A percentile compares a stretch with the other conserved stretches of the same genome.
These are phyloP conservation scores for Penstemon barbatus DNA, from an alignment of 257 asterid species.

Conservation along the genomic window DNA sequence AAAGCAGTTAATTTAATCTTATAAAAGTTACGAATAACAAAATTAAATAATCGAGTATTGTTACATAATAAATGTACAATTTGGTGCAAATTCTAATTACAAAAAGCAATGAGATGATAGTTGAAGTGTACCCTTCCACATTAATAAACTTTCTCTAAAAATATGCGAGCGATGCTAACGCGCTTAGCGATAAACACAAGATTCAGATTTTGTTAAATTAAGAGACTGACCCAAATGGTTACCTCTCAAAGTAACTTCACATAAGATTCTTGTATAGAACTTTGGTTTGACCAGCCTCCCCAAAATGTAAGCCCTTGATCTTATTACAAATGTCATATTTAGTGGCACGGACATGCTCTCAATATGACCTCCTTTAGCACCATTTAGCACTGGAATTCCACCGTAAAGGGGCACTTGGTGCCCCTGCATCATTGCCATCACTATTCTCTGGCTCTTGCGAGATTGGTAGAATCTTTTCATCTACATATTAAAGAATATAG, in stretches of 20 bases:
- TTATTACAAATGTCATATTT: conserved; percentile 62
- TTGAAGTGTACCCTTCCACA: neutral
- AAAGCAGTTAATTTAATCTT: too few relatives aligned
- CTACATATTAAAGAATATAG: conserved; percentile 32
- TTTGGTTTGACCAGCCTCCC: conserved; percentile 78
- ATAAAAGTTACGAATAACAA: too few relatives aligned
- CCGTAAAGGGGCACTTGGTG: conserved; percentile 90
- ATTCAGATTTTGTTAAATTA: conserved; percentile 39
- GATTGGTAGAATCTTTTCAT: conserved; percentile 62
- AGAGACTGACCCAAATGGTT: conserved; percentile 59
- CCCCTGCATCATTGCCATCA: conserved; percentile 52
- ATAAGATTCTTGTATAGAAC: conserved; percentile 44
- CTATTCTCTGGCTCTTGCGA: conserved; percentile 61
- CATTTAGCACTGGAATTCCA: conserved; percentile 54
- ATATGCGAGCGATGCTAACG: neutral
- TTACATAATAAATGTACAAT: conserved; percentile 23
- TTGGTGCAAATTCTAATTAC: conserved; percentile 1
- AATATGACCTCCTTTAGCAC: conserved; percentile 37
- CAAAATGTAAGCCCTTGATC: conserved; percentile 76
- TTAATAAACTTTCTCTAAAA: neutral
- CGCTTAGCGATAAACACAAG: conserved; percentile 57
- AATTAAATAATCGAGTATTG: neutral
- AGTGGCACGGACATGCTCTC: conserved; percentile 57
- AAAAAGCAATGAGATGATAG: neutral
- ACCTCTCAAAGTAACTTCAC: conserved; percentile 57